Conservation (phyloP, 768 basidiomycete species). For the Trametes meyenii region DNA sequence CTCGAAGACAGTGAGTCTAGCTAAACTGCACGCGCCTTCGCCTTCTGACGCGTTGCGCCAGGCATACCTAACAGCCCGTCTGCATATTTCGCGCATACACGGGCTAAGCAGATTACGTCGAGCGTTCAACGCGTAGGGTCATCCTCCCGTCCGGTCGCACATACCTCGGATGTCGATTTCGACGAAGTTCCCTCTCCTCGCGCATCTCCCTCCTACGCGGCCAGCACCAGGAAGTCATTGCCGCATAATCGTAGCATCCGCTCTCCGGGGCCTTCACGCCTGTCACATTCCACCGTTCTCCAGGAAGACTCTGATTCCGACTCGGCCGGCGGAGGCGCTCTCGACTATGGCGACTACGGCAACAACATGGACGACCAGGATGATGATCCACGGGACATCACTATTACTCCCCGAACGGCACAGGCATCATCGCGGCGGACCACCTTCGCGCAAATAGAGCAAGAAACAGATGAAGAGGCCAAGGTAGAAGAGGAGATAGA, state of each 20-base stretch:
- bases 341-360: conserved; percentile 23
- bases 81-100: conserved; percentile 35
- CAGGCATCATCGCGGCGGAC: conserved; percentile 24
- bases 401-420: neutral
- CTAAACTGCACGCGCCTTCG: neutral
- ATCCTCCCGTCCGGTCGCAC: conserved; percentile 34
- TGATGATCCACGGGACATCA: neutral
- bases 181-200: conserved; percentile 40
- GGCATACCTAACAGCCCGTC: conserved; percentile 35
- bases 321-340: conserved; percentile 7
- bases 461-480: conserved; percentile 45
- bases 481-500: conserved; percentile 26
- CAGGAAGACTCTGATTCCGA: conserved; percentile 26
- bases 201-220: conserved; percentile 26
- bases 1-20: conserved; percentile 62
- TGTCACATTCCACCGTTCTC: conserved; percentile 26
- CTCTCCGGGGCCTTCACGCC: conserved; percentile 27
- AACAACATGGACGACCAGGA: conserved; percentile 20
- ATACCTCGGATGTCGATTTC: conserved; percentile 38
- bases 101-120: conserved; percentile 32
- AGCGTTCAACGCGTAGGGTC: conserved; percentile 37
- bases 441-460: conserved; percentile 52
- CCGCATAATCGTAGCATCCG: conserved; percentile 16
- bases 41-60: conserved; percentile 14
- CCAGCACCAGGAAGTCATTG: conserved; percentile 27